Evolutionary conservation across 257 asterid genomes (phyloP).

Genomic region (Nicotiana noctiflora): DNA sequence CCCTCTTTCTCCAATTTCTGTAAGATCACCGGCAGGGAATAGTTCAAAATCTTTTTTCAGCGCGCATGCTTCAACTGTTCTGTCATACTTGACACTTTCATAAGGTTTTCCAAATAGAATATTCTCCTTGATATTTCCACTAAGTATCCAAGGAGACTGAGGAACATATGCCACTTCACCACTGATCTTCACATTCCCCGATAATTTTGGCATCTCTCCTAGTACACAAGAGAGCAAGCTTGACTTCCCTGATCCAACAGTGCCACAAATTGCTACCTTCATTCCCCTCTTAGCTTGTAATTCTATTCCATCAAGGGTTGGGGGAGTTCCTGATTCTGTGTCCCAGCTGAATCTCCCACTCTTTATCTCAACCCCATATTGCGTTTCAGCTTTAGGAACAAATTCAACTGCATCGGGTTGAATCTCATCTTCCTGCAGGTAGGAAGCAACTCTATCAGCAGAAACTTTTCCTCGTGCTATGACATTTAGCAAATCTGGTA

Average conservation of each 20-base stretch:
- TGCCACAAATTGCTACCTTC: slow-evolving; percentile 96
- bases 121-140: slow-evolving; percentile 75
- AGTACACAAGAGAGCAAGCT: slow-evolving; percentile 81
- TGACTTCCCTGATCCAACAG: slow-evolving; percentile 95
- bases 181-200: slow-evolving; percentile 64
- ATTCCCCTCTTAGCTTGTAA: slow-evolving; percentile 64
- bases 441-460: slow-evolving; percentile 75
- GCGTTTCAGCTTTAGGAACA: slow-evolving; percentile 33
- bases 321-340: slow-evolving; percentile 23
- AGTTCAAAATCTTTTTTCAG: slow-evolving; percentile 75
- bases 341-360: slow-evolving; percentile 73
- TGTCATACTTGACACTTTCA: slow-evolving; percentile 52
- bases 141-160: slow-evolving; percentile 87
- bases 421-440: slow-evolving; percentile 75
- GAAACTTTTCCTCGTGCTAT: slow-evolving; percentile 94
- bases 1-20: slow-evolving; percentile 92
- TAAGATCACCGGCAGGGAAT: slow-evolving; percentile 74
- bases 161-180: slow-evolving; percentile 91
- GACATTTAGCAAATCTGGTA: slow-evolving; percentile 74
- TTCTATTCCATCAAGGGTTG: slow-evolving; percentile 50
- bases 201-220: slow-evolving; percentile 84
- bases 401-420: slow-evolving; percentile 45
- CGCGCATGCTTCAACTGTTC: slow-evolving; percentile 80
- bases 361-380: slow-evolving; percentile 51
- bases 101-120: slow-evolving; percentile 67